Evolutionary conservation across 257 asterid genomes (phyloP).

Genomic region (Ajuga chamaepitys): DNA sequence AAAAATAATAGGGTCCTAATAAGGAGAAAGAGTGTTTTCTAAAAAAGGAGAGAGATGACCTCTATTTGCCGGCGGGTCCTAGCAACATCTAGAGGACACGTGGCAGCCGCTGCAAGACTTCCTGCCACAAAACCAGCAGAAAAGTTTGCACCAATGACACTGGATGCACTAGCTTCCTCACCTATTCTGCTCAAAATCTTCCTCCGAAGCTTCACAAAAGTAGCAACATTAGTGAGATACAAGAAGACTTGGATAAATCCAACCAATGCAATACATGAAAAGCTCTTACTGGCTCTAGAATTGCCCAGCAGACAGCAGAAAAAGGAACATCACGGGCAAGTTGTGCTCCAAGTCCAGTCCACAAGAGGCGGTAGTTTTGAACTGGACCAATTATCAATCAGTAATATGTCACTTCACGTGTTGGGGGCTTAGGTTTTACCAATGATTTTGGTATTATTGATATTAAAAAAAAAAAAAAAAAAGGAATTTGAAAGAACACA

Average conservation of each 20-base stretch:
- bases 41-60: conserved; percentile 42
- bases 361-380: conserved; percentile 53
- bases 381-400: conserved; percentile 25
- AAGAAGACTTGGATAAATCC: neutral
- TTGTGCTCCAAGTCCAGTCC: conserved; percentile 95
- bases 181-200: conserved; percentile 45
- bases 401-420: neutral
- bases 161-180: conserved; percentile 37
- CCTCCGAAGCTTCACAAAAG: conserved; percentile 53
- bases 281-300: conserved; percentile 76
- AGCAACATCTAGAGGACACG: conserved; percentile 83
- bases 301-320: conserved; percentile 90
- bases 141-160: conserved; percentile 69
- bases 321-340: conserved; percentile 92
- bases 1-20: neutral
- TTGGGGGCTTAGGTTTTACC: neutral
- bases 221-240: conserved; percentile 10
- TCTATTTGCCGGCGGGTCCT: conserved; percentile 82
- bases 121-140: conserved; percentile 77
- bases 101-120: conserved; percentile 70
- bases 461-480: too few relatives aligned
- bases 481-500: too few relatives aligned
- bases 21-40: too few relatives aligned
- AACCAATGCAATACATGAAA: neutral
- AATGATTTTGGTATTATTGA: too few relatives aligned